Base-by-base conservation (phyloP, 2,329 filamentous ascomycete species). In the Fusarium gaditjirri region DNA sequence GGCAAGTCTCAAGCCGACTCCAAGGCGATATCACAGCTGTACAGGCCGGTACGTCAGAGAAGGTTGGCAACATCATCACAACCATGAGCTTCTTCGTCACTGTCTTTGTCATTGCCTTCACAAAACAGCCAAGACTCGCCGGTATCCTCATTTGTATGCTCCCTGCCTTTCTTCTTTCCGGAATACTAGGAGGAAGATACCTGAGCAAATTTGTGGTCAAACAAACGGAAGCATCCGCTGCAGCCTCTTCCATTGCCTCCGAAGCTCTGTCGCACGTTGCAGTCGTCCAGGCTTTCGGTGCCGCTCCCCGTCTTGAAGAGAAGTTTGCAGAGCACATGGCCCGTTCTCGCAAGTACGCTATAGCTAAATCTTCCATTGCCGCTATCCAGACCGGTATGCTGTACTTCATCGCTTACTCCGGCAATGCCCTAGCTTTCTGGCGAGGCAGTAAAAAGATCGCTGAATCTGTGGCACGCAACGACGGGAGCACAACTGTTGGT, bases 31-130 rank as follows among this genome's bases (percentile, higher is more conserved):
- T 93, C 43, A 87, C 90, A 57, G 87, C 88, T 2, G 88, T 93
- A 47, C 91, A 91, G 73, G 86, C 87, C 0, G 91, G 91, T n/a
- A 92, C 90, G 0, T 90, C 88, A 2, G 91, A 93, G 78, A 93
- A 93, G 78, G 90, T 92, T 23, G 91, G 91, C 55, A 87, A 92
- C 38, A 86, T 88, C 70, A 84, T 93, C 5, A 85, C 87, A 35
- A 89, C 86, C 53, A 77, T 89, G 14, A 88, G 89, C 8, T 93
- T 92, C 79, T 92, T 93, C 77, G 78, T 92, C 59, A 89, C 91
- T 0, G 88, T 90, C 12, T 93, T 91, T 70, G 83, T 90, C 8
- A 87, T 93, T 23, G 90, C 90, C 7, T 93, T 50, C 47, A 50
- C 47, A 19, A 50, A 50, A 25, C 47, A 50, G 31, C 47, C 47